Conservation (phyloP, 192 early-diverging fungal species). For the Radiomyces spectabilis region DNA sequence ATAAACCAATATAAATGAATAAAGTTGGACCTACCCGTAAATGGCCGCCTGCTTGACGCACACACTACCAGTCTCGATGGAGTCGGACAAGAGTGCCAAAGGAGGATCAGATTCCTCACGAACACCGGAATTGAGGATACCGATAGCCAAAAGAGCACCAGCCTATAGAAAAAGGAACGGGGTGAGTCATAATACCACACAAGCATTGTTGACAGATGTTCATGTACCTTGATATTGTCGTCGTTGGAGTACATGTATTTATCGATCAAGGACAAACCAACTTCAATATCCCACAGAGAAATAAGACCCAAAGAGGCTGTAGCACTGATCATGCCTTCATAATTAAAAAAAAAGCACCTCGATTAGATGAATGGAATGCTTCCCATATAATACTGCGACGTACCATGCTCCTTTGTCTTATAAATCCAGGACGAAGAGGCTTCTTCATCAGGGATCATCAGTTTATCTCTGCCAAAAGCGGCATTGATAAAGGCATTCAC, state of each 20-base stretch:
- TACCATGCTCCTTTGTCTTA: slow-evolving; percentile 95
- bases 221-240: slow-evolving; percentile 69
- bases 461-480: slow-evolving; percentile 92
- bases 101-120: slow-evolving; percentile 90
- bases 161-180: slow-evolving; percentile 49
- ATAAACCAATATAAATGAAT: neutral
- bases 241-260: slow-evolving; percentile 89
- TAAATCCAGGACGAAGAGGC: slow-evolving; percentile 81
- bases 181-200: slow-evolving; percentile 4
- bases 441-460: slow-evolving; percentile 72
- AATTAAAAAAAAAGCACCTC: neutral
- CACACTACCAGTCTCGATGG: slow-evolving; percentile 55
- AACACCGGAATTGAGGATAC: slow-evolving; percentile 85
- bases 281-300: slow-evolving; percentile 91
- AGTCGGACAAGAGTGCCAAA: slow-evolving; percentile 79
- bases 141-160: slow-evolving; percentile 90
- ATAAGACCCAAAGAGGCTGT: slow-evolving; percentile 91
- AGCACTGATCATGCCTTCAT: slow-evolving; percentile 93
- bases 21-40: slow-evolving; percentile 48
- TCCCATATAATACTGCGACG: neutral
- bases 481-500: slow-evolving; percentile 99
- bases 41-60: slow-evolving; percentile 73
- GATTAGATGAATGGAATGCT: neutral
- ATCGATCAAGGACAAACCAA: slow-evolving; percentile 86
- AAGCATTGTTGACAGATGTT: too few species aligned